Evolutionary conservation across 176 grass and related monocot genomes (phyloP), one percentile per base, ranked within the genome.

Genomic region (Urochloa ruziziensis): DNA sequence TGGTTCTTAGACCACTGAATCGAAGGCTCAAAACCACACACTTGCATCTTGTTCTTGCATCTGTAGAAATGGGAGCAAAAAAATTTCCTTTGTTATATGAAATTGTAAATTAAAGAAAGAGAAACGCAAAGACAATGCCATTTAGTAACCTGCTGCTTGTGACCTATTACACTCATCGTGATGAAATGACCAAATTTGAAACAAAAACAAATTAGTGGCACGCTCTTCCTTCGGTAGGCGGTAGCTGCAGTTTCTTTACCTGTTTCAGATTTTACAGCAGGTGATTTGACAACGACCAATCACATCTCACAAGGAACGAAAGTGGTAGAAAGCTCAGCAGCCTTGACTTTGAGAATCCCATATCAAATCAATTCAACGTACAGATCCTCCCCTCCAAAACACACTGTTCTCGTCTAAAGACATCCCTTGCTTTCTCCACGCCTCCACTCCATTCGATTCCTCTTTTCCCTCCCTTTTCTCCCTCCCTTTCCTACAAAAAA

Each of bases 351-450:
- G 30, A 47, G 19, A 71, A 70, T 47, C 6, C 5, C n/a, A n/a
- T n/a, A n/a, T n/a, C 2, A 44, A 70, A 70, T 9, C 13, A 28
- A 47, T 0, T 27, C 29, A 69, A 46, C 40, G 15, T 29, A 6
- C n/a, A 16, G 2, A 70, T 71, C 27, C 43, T 19, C 6, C 27
- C 29, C 77, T 46, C 37, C 37, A 48, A 49, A n/a, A 35, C n/a
- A 33, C 62, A 72, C 32, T 67, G 75, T 85, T 69, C 75, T 49
- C 29, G 23, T 88, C 67, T 47, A 1, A 61, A 89, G 74, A 80
- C 30, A 89, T 89, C 86, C 86, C 87, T 83, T 89, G 33, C 90
- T 75, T 88, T 88, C 91, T 83, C 91, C 79, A 47, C 28, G 4
- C 39, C 68, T 86, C 82, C 36, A 91, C 68, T 88, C 33, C 69